These are phyloP conservation scores for Paraleonurus japonicus DNA, from an alignment of 257 asterid species.

Conservation along the genomic window DNA sequence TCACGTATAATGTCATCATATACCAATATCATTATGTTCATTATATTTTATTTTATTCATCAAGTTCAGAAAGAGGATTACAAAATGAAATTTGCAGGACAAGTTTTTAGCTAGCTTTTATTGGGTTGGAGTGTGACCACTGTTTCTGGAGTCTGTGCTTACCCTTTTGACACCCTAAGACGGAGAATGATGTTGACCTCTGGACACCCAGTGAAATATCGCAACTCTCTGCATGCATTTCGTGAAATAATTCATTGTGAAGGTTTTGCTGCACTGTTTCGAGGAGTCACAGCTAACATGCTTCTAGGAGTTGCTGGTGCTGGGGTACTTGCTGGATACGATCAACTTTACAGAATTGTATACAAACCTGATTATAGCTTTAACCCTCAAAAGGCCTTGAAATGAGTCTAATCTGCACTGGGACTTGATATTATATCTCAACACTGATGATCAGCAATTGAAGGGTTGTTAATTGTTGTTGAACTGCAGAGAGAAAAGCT, in stretches of 20 bases:
- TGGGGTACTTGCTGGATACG: slow-evolving; percentile 97
- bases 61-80: not conserved
- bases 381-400: slow-evolving; percentile 56
- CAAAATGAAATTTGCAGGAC: slow-evolving; percentile 53
- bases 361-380: slow-evolving; percentile 49
- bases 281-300: slow-evolving; percentile 91
- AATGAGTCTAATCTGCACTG: slow-evolving; percentile 34
- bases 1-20: not conserved
- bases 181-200: slow-evolving; percentile 98
- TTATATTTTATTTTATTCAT: not conserved
- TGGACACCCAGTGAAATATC: slow-evolving; percentile 75
- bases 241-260: slow-evolving; percentile 62
- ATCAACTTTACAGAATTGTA: slow-evolving; percentile 60
- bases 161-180: slow-evolving; percentile 89
- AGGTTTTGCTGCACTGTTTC: slow-evolving; percentile 64
- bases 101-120: slow-evolving; percentile 82
- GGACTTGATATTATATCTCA: slow-evolving; percentile 5
- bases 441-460: not conserved
- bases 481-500: not conserved
- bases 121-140: slow-evolving; percentile 96
- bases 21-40: not conserved
- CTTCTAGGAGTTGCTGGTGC: slow-evolving; percentile 95
- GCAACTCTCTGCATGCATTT: slow-evolving; percentile 63
- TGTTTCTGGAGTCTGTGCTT: slow-evolving; percentile 85
- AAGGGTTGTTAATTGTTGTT: not conserved